A percentile compares a stretch with the other conserved stretches of the same genome.
Conservation (phyloP, 2,329 filamentous ascomycete species). For the Aspergillus costaricaensis region DNA sequence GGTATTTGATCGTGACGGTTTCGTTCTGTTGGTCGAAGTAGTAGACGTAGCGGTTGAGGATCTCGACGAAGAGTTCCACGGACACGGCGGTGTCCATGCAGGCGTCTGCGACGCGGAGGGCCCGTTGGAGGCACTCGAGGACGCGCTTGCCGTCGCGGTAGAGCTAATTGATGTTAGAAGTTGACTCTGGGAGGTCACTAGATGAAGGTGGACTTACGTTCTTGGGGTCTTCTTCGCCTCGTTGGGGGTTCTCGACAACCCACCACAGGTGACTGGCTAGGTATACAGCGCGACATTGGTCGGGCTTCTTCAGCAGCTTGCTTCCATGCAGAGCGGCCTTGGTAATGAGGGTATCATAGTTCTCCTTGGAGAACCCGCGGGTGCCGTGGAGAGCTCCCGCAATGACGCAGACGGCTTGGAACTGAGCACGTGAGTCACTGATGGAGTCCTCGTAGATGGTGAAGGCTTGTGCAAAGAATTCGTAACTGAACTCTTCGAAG, state of each 20-base stretch:
- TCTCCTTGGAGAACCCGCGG: slow-evolving; percentile 89
- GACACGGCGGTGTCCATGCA: slow-evolving; percentile 99
- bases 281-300: slow-evolving; percentile 96
- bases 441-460: slow-evolving; percentile 97
- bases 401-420: slow-evolving; percentile 95
- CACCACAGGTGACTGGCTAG: slow-evolving; percentile 97
- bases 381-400: slow-evolving; percentile 86
- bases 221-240: slow-evolving; percentile 78
- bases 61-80: slow-evolving; percentile 97
- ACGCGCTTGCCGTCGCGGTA: slow-evolving; percentile 98
- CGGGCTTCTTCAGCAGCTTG: slow-evolving; percentile 94
- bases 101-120: slow-evolving; percentile 91
- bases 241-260: slow-evolving; percentile 79
- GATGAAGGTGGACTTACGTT: slow-evolving; percentile 58
- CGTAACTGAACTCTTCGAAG: slow-evolving; percentile 95
- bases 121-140: slow-evolving; percentile 91
- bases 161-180: slow-evolving; percentile 55
- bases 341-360: slow-evolving; percentile 97
- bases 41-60: slow-evolving; percentile 96
- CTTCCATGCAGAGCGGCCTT: slow-evolving; percentile 96
- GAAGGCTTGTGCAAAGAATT: slow-evolving; percentile 97
- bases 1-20: slow-evolving; percentile 94
- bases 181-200: not conserved
- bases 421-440: slow-evolving; percentile 93
- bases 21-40: slow-evolving; percentile 99